phyloP scores from a whole-genome alignment of 2,329 filamentous ascomycete species.

The Zarea fungicola region DNA sequence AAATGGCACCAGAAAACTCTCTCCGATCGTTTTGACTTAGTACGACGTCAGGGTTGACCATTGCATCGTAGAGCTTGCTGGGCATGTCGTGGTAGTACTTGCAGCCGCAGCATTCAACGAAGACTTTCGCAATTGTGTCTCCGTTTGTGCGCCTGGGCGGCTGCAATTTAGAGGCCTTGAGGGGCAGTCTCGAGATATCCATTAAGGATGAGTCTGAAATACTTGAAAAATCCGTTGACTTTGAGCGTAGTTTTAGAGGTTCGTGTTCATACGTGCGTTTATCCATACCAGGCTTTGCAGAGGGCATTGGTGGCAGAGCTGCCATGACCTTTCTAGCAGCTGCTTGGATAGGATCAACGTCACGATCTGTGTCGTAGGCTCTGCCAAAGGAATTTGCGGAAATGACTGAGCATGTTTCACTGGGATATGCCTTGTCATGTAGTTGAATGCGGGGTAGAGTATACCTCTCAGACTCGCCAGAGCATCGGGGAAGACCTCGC shows the following conservation, averaged over 20 bases:
- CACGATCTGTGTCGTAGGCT: constrained; percentile 1
- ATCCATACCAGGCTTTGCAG: neutral
- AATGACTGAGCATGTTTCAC: constrained; percentile 9
- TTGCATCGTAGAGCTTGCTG: constrained; percentile 57
- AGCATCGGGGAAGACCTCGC: constrained; percentile 23
- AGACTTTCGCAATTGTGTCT: constrained; percentile 54
- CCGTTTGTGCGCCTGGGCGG: constrained; percentile 10
- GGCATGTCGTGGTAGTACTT: constrained; percentile 63
- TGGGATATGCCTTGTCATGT: constrained; percentile 12
- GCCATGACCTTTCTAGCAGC: constrained; percentile 28
- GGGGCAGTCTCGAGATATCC: constrained; percentile 1
- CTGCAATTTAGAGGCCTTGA: constrained; percentile 13
- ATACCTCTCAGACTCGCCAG: neutral
- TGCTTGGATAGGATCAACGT: constrained; percentile 26
- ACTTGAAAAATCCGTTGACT: constrained; percentile 9
- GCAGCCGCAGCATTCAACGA: constrained; percentile 61
- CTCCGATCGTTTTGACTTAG: constrained; percentile 43
- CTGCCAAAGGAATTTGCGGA: neutral
- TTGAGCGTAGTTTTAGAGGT: constrained; percentile 9
- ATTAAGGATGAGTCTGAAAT: constrained; percentile 1
- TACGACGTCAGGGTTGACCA: constrained; percentile 53
- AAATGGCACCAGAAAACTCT: constrained; percentile 52
- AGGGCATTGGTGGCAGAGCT: constrained; percentile 21
- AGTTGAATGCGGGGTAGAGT: constrained; percentile 10
- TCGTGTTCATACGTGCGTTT: neutral